Evolutionary conservation across 176 grass and related monocot genomes (phyloP), one percentile per base, ranked within the genome.

Genomic region (Eragrostis nindensis): DNA sequence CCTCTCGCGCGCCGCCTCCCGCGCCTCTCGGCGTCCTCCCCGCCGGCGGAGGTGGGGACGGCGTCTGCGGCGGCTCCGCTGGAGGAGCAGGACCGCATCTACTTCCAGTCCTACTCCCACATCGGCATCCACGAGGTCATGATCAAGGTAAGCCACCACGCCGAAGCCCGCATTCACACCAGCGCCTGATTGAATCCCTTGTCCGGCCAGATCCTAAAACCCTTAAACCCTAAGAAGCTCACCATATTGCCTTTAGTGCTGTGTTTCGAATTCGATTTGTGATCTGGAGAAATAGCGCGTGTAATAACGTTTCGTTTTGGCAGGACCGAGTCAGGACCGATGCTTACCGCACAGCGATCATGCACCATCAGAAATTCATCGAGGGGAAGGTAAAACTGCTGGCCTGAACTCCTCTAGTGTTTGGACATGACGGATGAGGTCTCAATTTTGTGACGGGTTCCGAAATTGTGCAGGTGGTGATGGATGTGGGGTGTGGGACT

Each of bases 401-500:
- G 3, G 2, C 40, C 62, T 32, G 68, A 16, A 12, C 59, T 57
- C 8, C 11, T 45, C 17, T 39, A 44, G 21, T 50, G 25, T 70
- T 81, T 18, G 0, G 0, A 17, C 66, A 13, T 82, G 56, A 61
- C 8, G 39, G 16, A 4, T 36, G 32, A 78, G 81, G 9, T 66
- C 40, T 38, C 10, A 41, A 66, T 65, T 83, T 8, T 21, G 45
- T 55, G 47, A 26, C 17, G 30, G 29, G 12, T 82, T 76, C 13
- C 17, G 0, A 62, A 19, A 77, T 45, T 44, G 29, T 77, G 78
- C 70, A 97, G 94, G 91, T 97, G 82, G 94, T 97, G 26, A 91
- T 97, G 89, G 94, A 97, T 82, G 94, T 97, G 43, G 94, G 94
- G 26, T 97, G 94, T 73, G 94, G 94, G 42, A 97, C 94, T 47